Conservation (phyloP, 805 yeast species). For the Yarrowia yakushimensis region DNA sequence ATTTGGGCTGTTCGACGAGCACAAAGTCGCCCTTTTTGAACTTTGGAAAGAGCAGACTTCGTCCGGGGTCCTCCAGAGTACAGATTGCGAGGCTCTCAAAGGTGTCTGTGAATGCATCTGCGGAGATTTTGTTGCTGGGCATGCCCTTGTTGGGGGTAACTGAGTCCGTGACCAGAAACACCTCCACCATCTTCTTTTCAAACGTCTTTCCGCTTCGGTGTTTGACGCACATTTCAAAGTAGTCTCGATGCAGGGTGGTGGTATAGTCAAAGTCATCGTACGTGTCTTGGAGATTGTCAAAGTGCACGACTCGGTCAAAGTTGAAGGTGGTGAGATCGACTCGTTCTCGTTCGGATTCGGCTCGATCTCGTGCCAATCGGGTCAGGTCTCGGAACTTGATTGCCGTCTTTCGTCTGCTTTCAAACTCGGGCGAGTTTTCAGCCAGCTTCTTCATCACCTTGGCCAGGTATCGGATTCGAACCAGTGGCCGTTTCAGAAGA, state of each 20-base stretch:
- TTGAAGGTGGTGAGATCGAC: constrained; percentile 22
- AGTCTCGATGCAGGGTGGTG: constrained; percentile 7
- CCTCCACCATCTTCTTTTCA: constrained; percentile 23
- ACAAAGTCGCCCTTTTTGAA: constrained; percentile 16
- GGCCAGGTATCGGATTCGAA: constrained; percentile 25
- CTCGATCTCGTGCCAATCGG: neutral
- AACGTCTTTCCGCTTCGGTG: constrained; percentile 23
- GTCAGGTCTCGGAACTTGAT: neutral
- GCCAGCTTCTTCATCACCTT: constrained; percentile 24
- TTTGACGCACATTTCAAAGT: constrained; percentile 24
- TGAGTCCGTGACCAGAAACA: constrained; percentile 12
- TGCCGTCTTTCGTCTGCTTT: neutral
- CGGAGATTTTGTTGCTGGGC: constrained; percentile 12
- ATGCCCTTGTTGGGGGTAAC: constrained; percentile 9
- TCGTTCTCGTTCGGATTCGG: constrained; percentile 13
- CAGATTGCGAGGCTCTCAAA: constrained; percentile 12
- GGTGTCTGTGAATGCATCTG: constrained; percentile 8
- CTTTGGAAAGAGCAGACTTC: constrained; percentile 21
- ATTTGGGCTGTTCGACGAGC: constrained; percentile 2
- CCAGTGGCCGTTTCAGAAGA: constrained; percentile 24
- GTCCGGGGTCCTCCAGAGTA: constrained; percentile 25
- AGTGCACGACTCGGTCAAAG: constrained; percentile 18
- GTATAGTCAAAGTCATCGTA: constrained; percentile 14
- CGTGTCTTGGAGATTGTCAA: constrained; percentile 17
- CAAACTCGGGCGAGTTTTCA: neutral